Evolutionary conservation across 2,329 filamentous ascomycete species (phyloP), one percentile per base, ranked within the genome.

Genomic region (Fusarium sp.): DNA sequence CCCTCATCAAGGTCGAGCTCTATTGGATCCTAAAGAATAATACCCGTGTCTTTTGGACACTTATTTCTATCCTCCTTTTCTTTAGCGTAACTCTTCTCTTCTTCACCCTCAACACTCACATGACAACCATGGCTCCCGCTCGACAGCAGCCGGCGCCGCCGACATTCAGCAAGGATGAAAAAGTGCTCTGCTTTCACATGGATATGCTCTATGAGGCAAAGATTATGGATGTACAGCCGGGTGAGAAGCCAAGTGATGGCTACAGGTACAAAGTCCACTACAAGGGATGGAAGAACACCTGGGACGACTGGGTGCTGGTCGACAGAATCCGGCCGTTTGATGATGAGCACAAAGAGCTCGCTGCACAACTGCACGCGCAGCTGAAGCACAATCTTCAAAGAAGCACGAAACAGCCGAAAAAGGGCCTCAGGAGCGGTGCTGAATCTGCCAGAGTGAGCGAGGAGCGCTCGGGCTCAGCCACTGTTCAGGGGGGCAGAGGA

Each of bases 281-380:
- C 81, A 98, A 98, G 78, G 95, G 95, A 72, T 99, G 95, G 95
- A 99, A 99, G 82, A 93, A 94, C 76, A 97, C 93, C 84, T 99
- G 95, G 95, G 95, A 99, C 79, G 95, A 99, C 79, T 98, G 94
- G 94, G 95, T 98, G 39, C 87, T 91, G 19, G 88, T 93, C 76
- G 94, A 98, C 75, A 91, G 95, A 66, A 89, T 99, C 59, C 89
- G 93, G 72, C 97, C 97, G 79, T 90, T 94, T 74, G 97, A 89
- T 47, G 92, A 96, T 53, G 95, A 98, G 78, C 97, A 98, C 78
- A 91, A 92, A 72, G 92, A 96, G 73, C 84, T 99, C 33, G 93
- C 94, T 19, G 81, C 82, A 51, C 88, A 90, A 75, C 82, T 93
- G 27, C 84, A 88, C 68, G 84, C 87, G 54, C 88, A 92, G 75